Percentiles rank a stretch among this genome's conserved stretches.
phyloP scores from a whole-genome alignment of 2,329 filamentous ascomycete species.

The Cladosporium sp. region DNA sequence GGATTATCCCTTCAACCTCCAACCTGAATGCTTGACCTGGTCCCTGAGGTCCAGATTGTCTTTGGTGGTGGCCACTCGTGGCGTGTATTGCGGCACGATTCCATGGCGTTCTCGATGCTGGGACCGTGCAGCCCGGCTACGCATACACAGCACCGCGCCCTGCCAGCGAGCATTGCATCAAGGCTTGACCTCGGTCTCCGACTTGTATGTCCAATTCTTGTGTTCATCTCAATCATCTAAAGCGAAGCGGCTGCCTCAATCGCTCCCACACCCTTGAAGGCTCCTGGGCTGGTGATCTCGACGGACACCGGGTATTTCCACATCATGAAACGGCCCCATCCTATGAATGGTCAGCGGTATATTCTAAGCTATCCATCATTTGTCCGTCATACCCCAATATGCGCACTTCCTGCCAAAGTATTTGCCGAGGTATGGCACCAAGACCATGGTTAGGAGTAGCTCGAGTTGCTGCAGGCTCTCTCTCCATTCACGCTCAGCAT shows the following conservation, averaged over 20 bases:
- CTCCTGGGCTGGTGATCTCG: constrained; percentile 48
- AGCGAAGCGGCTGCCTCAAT: constrained; percentile 50
- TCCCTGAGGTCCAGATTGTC: neutral
- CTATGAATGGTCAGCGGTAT: constrained; percentile 51
- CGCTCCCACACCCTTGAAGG: constrained; percentile 51
- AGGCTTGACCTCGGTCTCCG: neutral
- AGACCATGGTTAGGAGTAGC: constrained; percentile 87
- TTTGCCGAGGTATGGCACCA: constrained; percentile 92
- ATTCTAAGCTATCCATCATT: neutral
- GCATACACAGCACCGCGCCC: neutral
- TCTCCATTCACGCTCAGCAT: constrained; percentile 94
- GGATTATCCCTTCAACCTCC: neutral
- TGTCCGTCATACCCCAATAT: constrained; percentile 81
- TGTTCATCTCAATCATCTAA: constrained; percentile 24
- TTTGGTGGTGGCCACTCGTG: neutral
- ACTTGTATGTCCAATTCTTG: neutral
- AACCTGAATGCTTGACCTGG: neutral
- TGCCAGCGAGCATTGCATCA: neutral
- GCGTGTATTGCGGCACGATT: neutral
- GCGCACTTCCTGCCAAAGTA: constrained; percentile 93
- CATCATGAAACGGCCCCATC: constrained; percentile 91
- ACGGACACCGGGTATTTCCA: constrained; percentile 89
- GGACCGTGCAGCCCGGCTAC: neutral
- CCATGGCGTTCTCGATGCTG: neutral
- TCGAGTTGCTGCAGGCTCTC: constrained; percentile 92